Percentiles rank a stretch among this genome's conserved stretches.
Conservation (phyloP, 2,329 filamentous ascomycete species). For the Xylariaceae sp. region DNA sequence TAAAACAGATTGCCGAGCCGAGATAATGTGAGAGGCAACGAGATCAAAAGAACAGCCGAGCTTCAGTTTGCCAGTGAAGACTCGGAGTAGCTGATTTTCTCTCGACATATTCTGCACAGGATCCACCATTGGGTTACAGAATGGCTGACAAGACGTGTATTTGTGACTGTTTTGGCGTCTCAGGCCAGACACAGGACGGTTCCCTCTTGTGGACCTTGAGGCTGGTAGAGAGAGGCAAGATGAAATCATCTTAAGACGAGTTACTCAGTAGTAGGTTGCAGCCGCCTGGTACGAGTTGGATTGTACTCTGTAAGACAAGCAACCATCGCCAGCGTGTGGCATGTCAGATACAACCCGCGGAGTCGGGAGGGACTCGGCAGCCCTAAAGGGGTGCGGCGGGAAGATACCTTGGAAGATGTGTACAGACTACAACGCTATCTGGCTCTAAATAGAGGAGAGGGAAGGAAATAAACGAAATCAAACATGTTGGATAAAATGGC, state of each 20-base stretch:
- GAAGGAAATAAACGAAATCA: neutral
- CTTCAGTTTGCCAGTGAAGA: neutral
- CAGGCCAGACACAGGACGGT: neutral
- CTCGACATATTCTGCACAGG: too few relatives aligned
- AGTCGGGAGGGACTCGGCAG: neutral
- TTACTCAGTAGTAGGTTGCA: neutral
- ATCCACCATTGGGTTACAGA: neutral
- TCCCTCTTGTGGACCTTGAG: neutral
- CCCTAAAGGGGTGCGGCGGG: neutral
- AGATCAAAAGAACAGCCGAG: neutral
- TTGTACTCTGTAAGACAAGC: neutral
- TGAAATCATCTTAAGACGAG: neutral
- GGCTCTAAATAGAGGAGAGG: neutral
- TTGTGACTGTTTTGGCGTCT: neutral
- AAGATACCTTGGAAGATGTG: neutral
- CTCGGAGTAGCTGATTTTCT: neutral
- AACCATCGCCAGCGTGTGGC: neutral
- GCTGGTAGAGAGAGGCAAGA: neutral
- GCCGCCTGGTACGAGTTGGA: neutral
- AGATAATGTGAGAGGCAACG: slow-evolving; percentile 9
- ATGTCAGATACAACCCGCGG: neutral
- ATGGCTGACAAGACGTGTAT: neutral
- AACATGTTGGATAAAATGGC: neutral
- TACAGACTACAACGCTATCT: neutral
- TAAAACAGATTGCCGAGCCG: slow-evolving; percentile 16